Percentiles rank a stretch among this genome's conserved stretches.
Conservation (phyloP, 345 rosid species). For the Populus tremula region DNA sequence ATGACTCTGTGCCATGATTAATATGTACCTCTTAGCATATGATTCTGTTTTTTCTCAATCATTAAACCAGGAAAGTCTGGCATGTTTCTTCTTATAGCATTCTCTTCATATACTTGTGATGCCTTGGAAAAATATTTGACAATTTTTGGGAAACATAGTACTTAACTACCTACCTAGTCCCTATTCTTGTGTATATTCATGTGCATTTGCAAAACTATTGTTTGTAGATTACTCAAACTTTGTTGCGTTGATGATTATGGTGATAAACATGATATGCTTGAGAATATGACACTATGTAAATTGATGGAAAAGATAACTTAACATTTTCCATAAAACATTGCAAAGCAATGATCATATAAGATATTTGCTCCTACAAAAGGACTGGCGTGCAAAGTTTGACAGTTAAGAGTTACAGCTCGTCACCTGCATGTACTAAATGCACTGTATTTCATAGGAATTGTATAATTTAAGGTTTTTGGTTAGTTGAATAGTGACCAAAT, state of each 20-base stretch:
- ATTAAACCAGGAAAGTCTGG: background rate
- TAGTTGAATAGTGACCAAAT: background rate
- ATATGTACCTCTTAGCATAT: background rate
- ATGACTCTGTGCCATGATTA: background rate
- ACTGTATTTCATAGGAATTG: background rate
- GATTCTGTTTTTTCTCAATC: background rate
- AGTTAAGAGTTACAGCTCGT: background rate
- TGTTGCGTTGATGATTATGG: background rate
- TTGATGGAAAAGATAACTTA: background rate
- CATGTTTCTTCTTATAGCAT: background rate
- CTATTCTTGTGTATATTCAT: background rate
- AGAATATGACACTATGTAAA: background rate
- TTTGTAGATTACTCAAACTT: background rate
- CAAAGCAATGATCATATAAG: background rate
- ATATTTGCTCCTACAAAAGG: background rate
- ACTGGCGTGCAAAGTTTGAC: background rate
- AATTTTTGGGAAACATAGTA: background rate
- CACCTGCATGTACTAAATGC: background rate
- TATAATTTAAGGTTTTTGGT: background rate
- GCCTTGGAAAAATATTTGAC: background rate
- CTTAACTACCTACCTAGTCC: background rate
- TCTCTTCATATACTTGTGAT: background rate
- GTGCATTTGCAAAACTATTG: background rate
- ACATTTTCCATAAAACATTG: background rate
- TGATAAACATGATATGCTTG: background rate